phyloP scores from a whole-genome alignment of 495 filamentous ascomycete species.

The Pyrenopolyporus hunteri region DNA sequence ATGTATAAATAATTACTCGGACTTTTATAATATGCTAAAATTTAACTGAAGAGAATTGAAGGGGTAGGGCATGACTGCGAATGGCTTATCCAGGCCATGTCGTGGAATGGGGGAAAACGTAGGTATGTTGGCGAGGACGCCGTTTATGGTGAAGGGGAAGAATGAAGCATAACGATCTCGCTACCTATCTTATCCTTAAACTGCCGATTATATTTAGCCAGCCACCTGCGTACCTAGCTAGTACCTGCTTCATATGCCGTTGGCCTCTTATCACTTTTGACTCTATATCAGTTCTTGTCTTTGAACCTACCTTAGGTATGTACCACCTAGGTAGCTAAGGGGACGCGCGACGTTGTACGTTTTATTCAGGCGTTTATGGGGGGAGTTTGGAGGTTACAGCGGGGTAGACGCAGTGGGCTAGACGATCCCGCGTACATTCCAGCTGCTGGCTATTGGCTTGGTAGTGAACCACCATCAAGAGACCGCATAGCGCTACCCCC shows the following conservation, averaged over 20 bases:
- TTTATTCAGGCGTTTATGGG: conserved; percentile 16
- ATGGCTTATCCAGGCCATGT: conserved; percentile 34
- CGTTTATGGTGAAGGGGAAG: conserved; percentile 12
- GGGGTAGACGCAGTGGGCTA: neutral
- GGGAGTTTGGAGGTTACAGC: neutral
- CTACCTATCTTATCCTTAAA: neutral
- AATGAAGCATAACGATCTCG: conserved; percentile 21
- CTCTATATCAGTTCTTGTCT: conserved; percentile 4
- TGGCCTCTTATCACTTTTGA: too few species aligned
- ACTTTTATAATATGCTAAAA: neutral
- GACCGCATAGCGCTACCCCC: conserved; percentile 3
- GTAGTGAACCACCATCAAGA: neutral
- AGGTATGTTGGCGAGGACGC: conserved; percentile 12
- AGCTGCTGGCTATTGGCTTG: conserved; percentile 24
- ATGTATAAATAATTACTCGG: conserved; percentile 13
- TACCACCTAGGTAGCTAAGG: too few species aligned
- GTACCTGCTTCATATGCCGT: too few species aligned
- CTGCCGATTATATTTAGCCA: conserved; percentile 4
- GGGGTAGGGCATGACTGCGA: conserved; percentile 34
- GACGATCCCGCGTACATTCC: conserved; percentile 35
- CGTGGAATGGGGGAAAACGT: conserved; percentile 34
- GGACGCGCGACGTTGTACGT: conserved; percentile 19
- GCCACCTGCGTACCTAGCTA: too few species aligned
- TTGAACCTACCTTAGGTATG: too few species aligned
- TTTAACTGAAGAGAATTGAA: conserved; percentile 23